Percentiles rank a stretch among this genome's conserved stretches.
Conservation (phyloP, 371 early-diverging fungal genomes). For the Furculomyces boomerangus region DNA sequence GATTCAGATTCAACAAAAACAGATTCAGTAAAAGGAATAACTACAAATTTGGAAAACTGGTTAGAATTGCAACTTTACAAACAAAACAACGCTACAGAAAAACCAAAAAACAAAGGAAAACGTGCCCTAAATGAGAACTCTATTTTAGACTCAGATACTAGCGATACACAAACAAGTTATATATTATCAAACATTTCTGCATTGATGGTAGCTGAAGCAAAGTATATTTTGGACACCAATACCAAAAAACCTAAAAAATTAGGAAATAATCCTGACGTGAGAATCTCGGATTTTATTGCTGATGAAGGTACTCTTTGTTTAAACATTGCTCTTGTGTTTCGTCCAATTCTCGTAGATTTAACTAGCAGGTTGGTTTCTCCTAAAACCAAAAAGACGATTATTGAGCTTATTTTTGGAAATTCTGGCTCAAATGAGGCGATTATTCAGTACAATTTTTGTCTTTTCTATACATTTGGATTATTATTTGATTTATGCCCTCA, state of each 20-base stretch:
- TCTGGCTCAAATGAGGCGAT: too few species aligned
- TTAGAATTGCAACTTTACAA: not conserved
- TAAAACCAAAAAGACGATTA: constrained; percentile 24
- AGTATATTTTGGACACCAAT: not conserved
- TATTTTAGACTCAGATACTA: not conserved
- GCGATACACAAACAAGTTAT: not conserved
- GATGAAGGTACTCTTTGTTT: constrained; percentile 14
- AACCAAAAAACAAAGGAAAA: not conserved
- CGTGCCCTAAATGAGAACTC: not conserved
- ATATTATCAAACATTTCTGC: constrained; percentile 11
- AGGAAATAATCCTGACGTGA: not conserved
- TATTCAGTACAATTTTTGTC: constrained; percentile 2
- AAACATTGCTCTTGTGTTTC: constrained; percentile 33
- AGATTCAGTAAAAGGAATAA: not conserved
- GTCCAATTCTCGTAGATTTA: constrained; percentile 67
- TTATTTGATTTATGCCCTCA: constrained; percentile 57
- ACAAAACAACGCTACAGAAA: not conserved
- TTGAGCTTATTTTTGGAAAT: not conserved
- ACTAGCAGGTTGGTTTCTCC: constrained; percentile 54
- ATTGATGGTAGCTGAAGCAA: constrained; percentile 12
- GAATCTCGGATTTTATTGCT: not conserved
- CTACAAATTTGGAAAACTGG: not conserved
- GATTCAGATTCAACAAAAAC: not conserved
- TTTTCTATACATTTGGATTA: constrained; percentile 35
- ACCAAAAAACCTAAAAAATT: not conserved